phyloP scores from a whole-genome alignment of 202 grass and related monocot species.

The Cymbopogon flexuosus region DNA sequence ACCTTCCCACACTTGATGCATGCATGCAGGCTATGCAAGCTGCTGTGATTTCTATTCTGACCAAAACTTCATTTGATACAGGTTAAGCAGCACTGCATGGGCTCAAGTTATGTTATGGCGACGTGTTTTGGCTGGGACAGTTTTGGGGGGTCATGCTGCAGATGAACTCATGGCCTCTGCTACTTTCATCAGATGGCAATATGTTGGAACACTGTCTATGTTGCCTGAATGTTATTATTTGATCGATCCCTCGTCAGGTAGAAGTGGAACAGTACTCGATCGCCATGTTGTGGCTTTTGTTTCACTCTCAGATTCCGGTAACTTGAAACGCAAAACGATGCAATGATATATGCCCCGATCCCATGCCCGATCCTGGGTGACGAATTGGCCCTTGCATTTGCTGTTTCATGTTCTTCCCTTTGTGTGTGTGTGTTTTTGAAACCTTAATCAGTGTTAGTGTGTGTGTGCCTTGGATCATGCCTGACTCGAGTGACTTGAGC shows the following conservation, averaged over 20 bases:
- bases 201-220: no score
- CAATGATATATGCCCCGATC: background rate
- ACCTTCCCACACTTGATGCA: background rate
- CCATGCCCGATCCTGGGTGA: background rate
- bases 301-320: background rate
- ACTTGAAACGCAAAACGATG: background rate
- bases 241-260: background rate
- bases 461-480: background rate
- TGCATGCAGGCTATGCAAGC: background rate
- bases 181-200: no score
- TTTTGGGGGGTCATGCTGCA: background rate
- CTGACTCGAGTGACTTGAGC: background rate
- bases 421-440: background rate
- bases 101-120: background rate
- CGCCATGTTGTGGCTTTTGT: background rate
- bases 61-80: background rate
- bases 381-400: background rate
- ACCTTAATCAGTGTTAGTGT: background rate
- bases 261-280: background rate
- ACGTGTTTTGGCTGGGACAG: background rate
- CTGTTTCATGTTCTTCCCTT: background rate
- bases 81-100: background rate
- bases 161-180: background rate
- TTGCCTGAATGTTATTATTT: no score
- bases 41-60: background rate